A percentile compares a stretch with the other conserved stretches of the same genome.
Conservation (phyloP, 495 filamentous ascomycete genomes). For the Aspergillus bridgeri region DNA sequence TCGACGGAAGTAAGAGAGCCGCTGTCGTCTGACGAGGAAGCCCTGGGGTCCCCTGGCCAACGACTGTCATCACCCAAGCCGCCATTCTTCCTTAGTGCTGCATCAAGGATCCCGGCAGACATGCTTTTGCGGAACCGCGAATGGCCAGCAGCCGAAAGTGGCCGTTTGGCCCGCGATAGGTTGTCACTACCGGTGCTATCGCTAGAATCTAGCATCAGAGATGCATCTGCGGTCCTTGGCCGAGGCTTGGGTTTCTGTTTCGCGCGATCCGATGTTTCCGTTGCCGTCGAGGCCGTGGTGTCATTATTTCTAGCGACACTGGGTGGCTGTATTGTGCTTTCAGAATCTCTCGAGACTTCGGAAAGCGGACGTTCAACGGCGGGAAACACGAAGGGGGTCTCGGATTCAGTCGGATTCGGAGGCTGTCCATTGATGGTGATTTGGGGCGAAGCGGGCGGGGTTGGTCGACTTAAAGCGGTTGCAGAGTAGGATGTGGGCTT, state of each 20-base stretch:
- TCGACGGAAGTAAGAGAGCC: constrained; percentile 29
- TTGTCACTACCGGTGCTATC: constrained; percentile 14
- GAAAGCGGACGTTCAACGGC: constrained; percentile 69
- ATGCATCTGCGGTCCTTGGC: constrained; percentile 53
- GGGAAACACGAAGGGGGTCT: constrained; percentile 56
- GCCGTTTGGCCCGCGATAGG: constrained; percentile 29
- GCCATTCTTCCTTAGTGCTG: constrained; percentile 19
- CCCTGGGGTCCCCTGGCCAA: constrained; percentile 26
- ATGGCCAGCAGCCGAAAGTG: constrained; percentile 35
- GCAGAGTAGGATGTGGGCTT: constrained; percentile 38
- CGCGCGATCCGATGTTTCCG: constrained; percentile 60
- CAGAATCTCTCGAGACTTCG: constrained; percentile 70
- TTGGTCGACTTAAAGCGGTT: constrained; percentile 29
- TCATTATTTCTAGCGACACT: constrained; percentile 31
- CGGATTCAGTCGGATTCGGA: constrained; percentile 36
- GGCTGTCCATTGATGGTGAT: constrained; percentile 32
- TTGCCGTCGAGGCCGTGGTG: constrained; percentile 54
- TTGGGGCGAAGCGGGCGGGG: constrained; percentile 35
- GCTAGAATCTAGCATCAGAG: constrained; percentile 36
- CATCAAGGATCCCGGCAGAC: constrained; percentile 29
- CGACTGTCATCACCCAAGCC: constrained; percentile 22
- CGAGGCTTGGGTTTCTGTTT: constrained; percentile 38
- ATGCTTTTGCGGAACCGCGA: constrained; percentile 35
- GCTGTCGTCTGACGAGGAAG: constrained; percentile 32
- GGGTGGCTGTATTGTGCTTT: constrained; percentile 49